Conservation (phyloP, 768 basidiomycete species). For the Phylloporus scabripes region DNA sequence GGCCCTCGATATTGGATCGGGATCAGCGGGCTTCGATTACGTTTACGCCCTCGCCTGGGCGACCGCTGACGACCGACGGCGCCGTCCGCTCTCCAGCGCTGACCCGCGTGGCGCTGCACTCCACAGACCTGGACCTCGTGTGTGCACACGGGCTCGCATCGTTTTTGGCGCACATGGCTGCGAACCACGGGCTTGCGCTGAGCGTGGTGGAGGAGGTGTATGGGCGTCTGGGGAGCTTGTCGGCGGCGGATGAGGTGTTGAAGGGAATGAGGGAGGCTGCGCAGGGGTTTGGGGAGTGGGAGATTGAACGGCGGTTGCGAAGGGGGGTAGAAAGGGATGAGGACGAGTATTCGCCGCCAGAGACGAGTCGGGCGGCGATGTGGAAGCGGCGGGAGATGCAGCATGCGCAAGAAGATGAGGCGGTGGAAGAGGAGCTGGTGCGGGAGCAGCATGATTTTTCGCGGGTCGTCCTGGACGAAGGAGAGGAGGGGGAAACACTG, state of each 20-base stretch:
- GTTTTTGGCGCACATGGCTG: slow-evolving; percentile 37
- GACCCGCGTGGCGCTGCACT: slow-evolving; percentile 4
- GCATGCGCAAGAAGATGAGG: neutral
- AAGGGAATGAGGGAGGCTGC: slow-evolving; percentile 28
- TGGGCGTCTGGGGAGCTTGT: slow-evolving; percentile 29
- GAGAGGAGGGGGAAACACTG: neutral
- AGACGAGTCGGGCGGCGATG: slow-evolving; percentile 24
- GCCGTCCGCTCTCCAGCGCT: neutral
- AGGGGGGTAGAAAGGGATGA: slow-evolving; percentile 10
- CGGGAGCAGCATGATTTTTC: neutral
- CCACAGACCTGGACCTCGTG: slow-evolving; percentile 12
- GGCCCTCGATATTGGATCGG: neutral
- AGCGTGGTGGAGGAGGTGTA: slow-evolving; percentile 40
- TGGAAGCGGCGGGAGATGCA: slow-evolving; percentile 19
- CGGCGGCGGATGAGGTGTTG: slow-evolving; percentile 36
- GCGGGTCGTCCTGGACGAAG: neutral
- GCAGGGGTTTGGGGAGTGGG: neutral
- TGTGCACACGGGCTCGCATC: slow-evolving; percentile 27
- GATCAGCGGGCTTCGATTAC: neutral
- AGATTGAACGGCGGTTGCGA: slow-evolving; percentile 9
- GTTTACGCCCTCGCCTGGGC: slow-evolving; percentile 8
- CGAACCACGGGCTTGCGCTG: slow-evolving; percentile 40
- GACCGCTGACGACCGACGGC: neutral
- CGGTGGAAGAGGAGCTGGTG: slow-evolving; percentile 9
- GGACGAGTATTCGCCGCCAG: slow-evolving; percentile 23